Base-by-base conservation (phyloP, 176 grass and related monocot species). In the Phyllostachys edulis region DNA sequence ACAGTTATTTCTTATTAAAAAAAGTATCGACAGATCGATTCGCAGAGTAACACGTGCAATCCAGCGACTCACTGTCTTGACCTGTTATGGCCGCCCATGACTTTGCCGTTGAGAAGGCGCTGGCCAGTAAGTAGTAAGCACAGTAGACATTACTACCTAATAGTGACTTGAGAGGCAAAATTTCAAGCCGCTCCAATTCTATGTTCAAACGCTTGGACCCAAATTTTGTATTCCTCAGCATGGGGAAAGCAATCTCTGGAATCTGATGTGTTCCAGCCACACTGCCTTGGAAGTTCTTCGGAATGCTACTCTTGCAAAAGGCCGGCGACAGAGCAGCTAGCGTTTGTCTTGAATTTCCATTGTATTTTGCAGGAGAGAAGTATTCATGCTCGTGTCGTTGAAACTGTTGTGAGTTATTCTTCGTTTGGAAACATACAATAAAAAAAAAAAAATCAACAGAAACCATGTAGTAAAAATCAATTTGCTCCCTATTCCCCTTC, bases 301-400 rank as follows among this genome's bases (percentile, higher is more conserved):
- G 62, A 74, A 73, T 83, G 17, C 18, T 37, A 26, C 16, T 49
- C 20, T 9, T 49, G 80, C 54, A 83, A 38, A 73, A 63, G 61
- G 18, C 2, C 32, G 1, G 29, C 1, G 54, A 38, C 69, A 39
- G 6, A 20, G 18, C 41, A 45, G 44, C 40, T 4, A 55, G 39
- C 67, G 62, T 79, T 1, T 36, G 37, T 9, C 17, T 56, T 40
- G 34, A 42, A 5, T 24, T 75, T 9, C 5, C 60, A 49, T 74
- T 73, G 32, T 16, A 23, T 54, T 40, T 24, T 39, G 11, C 12
- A 75, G 32, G 9, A 16, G 7, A 50, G 17, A 27, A 17, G 5
- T 12, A 20, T 75, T 40, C 60, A 39, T 83, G 69, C 44, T 37
- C 10, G 13, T 61, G 15, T 46, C 3, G 12, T 24, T 39, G 18